These are phyloP conservation scores for Chlamydomonas sp. DNA, from an alignment of 139 green algal species.

Conservation along the genomic window DNA sequence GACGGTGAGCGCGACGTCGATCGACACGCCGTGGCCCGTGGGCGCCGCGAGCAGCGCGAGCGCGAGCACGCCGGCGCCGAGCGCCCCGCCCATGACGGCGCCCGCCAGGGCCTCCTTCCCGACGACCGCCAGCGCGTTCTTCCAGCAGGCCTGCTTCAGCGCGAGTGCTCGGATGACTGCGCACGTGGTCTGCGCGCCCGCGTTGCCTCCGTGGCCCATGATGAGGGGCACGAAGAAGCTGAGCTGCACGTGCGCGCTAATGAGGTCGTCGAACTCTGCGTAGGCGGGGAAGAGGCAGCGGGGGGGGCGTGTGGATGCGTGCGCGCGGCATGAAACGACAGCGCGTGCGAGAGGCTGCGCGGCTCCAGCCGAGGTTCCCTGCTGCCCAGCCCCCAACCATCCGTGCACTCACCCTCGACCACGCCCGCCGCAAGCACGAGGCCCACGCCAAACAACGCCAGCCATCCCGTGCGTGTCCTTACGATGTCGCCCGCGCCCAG, in stretches of 20 bases:
- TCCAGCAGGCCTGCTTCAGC: not conserved
- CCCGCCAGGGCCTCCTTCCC: not conserved
- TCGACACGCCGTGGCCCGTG: not conserved
- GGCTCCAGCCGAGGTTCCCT: not conserved
- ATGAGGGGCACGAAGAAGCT: slow-evolving; percentile 17
- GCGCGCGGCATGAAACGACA: not conserved
- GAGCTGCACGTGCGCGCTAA: not conserved
- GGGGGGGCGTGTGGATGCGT: not conserved
- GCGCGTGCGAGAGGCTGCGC: not conserved
- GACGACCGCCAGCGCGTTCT: not conserved
- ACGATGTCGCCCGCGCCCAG: not conserved
- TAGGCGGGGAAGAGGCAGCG: not conserved
- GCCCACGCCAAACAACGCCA: slow-evolving; percentile 8
- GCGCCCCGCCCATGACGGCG: not conserved
- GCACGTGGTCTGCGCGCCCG: slow-evolving; percentile 11
- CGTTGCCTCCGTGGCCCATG: slow-evolving; percentile 13
- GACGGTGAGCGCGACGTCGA: not conserved
- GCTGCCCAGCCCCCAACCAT: not conserved
- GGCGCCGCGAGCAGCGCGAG: no score
- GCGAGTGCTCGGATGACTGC: slow-evolving; percentile 8
- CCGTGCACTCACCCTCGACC: not conserved
- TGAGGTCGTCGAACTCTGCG: slow-evolving; percentile 16
- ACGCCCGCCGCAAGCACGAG: not conserved
- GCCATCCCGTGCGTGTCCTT: slow-evolving; percentile 7
- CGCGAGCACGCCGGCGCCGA: not conserved